Base-by-base conservation (phyloP, 306 rosid genomes). In the Glycyrrhiza uralensis region DNA sequence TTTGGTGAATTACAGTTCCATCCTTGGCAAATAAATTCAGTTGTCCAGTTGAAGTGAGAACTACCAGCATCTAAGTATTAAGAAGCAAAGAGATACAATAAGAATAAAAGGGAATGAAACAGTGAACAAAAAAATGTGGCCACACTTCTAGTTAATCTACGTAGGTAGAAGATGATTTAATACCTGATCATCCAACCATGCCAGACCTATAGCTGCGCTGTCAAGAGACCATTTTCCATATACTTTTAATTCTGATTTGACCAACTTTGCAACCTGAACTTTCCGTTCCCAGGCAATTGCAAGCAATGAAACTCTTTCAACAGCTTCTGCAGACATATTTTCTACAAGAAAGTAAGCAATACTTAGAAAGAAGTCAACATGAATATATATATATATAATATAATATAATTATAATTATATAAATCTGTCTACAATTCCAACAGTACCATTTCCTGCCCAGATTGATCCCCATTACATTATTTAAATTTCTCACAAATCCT, bases 121-220 rank as follows among this genome's bases (percentile, higher is more conserved):
- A 50, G 32, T 18, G 46, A 63, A 44, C 39, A n/a, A 68, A 23
- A 50, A 55, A 76, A 55, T n/a, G 52, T 54, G 39, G 30, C 36
- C 36, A 65, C 39, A 60, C 52, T 44, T 17, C 20, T 15, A 75
- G 58, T 29, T 18, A 58, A 76, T 56, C 51, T 39, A 35, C 8
- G 33, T 15, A 55, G 29, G 79, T 66, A 66, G 38, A 62, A 51
- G 39, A 74, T 26, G 58, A 49, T 59, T 69, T 41, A 61, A 39
- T 67, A 90, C 98, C 97, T 90, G 96, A 83, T 93, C 96, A 84
- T 94, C 95, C 85, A 94, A 79, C 99, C 99, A 94, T 32, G 93
- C 95, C 68, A 94, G 87, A 75, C 96, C 96, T 80, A 89, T 78
- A 23, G 95, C 97, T 8, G 92, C 90, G 78, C 95, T 88, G 23